Evolutionary conservation across 2,329 filamentous ascomycete species (phyloP), one percentile per base, ranked within the genome.

Genomic region (Exophiala lecanii-corni): DNA sequence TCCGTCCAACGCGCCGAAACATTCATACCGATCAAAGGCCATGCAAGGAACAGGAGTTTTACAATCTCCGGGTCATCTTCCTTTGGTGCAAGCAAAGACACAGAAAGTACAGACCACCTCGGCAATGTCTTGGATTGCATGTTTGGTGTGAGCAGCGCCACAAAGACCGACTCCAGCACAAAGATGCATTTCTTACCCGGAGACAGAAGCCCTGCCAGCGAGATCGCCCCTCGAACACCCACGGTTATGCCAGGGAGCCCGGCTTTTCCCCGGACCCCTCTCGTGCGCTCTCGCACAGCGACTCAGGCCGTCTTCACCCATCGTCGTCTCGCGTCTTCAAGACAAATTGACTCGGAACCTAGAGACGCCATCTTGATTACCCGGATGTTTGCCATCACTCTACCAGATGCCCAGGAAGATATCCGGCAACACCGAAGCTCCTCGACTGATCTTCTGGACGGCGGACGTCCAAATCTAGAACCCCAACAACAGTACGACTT

Each of bases 111-210:
- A 52, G 69, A 70, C 9, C 72, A 72, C 35, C 75, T 78, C 47
- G 59, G 71, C 48, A 63, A 70, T 60, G 59, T 70, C 41, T 54
- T 80, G 44, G 76, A 78, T 48, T 79, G 76, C 59, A 79, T 79
- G 57, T 80, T 80, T 56, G 77, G 76, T 19, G 77, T 75, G 48
- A 72, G 72, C 40, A 71, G 73, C 28, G 74, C 78, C 57, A 74
- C 70, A 48, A 78, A 78, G 55, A 65, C 72, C 30, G 74, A 74
- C n/a, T 73, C 75, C 6, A 77, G 74, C 17, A 79, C 76, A 33
- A 80, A 80, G 57, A 71, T 79, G 57, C 76, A 80, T 56, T 73
- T 79, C 40, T 68, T 79, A 48, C 68, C 49, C 1, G 49, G 51
- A 26, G 43, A 50, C 34, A 44, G 34, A 20, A 39, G 40, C 32